These are phyloP conservation scores for Polychytrium aggregatum DNA, from an alignment of 192 early-diverging fungal genomes.

Conservation along the genomic window DNA sequence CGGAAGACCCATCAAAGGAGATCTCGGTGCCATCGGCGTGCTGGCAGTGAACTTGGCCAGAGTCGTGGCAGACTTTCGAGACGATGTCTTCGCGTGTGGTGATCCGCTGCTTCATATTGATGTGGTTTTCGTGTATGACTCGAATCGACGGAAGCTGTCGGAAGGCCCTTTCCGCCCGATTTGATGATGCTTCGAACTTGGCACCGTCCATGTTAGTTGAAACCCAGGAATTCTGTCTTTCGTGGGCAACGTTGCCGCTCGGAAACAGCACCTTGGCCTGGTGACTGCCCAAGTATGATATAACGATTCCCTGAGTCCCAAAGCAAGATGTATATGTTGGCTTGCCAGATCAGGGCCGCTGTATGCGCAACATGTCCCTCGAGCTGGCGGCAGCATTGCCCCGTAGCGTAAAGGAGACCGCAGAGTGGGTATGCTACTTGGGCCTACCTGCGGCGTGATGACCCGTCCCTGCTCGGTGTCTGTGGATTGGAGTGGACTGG, in stretches of 20 bases:
- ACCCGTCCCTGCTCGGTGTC: no score
- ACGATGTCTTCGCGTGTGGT: constrained; percentile 27
- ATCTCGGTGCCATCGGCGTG: constrained; percentile 24
- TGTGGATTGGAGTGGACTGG: no score
- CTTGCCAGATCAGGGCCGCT: no score
- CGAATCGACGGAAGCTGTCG: constrained; percentile 7
- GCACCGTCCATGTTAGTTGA: constrained; percentile 10
- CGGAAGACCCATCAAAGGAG: background rate
- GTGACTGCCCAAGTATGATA: constrained; percentile 11
- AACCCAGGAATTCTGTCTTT: constrained; percentile 9
- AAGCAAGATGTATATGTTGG: no score
- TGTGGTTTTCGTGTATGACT: constrained; percentile 11
- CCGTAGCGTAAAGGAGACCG: no score
- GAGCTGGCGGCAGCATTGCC: no score
- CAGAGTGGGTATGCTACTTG: no score
- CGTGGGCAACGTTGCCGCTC: constrained; percentile 15
- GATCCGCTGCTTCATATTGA: constrained; percentile 6
- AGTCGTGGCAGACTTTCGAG: constrained; percentile 1
- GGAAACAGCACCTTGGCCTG: constrained; percentile 9
- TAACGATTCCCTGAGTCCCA: constrained; percentile 23
- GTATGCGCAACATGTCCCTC: no score
- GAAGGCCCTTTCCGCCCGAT: background rate
- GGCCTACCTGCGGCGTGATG: no score
- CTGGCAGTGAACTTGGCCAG: constrained; percentile 6
- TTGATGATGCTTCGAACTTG: constrained; percentile 1